These are phyloP conservation scores for Samsoniella hepiali DNA, from an alignment of 2,329 filamentous ascomycete species.

Conservation along the genomic window DNA sequence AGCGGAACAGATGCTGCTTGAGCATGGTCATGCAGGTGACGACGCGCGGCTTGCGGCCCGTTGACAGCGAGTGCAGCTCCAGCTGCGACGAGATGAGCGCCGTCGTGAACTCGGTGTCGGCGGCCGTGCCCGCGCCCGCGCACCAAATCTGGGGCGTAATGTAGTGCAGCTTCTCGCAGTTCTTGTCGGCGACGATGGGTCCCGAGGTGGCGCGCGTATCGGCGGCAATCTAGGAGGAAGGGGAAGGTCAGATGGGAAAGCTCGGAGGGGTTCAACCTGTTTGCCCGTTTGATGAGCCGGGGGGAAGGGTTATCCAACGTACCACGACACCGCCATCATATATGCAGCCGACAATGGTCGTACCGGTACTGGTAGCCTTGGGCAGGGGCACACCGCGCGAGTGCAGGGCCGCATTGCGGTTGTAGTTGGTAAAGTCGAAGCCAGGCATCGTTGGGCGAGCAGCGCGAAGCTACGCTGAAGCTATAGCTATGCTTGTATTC, in stretches of 20 bases:
- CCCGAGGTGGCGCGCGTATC: constrained; percentile 97
- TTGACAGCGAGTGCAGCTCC: constrained; percentile 94
- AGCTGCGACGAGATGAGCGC: constrained; percentile 98
- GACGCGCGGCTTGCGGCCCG: constrained; percentile 92
- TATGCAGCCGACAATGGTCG: constrained; percentile 96
- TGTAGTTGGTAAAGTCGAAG: constrained; percentile 99
- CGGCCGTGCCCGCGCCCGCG: constrained; percentile 93
- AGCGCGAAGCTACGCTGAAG: background rate
- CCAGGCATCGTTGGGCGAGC: constrained; percentile 66
- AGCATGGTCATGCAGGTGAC: constrained; percentile 99
- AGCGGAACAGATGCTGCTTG: constrained; percentile 98
- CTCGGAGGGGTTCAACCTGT: background rate
- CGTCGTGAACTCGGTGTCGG: constrained; percentile 98
- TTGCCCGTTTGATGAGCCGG: background rate
- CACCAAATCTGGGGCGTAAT: constrained; percentile 99
- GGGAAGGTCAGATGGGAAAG: background rate
- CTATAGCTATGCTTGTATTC: background rate
- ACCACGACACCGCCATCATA: constrained; percentile 95
- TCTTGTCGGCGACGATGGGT: constrained; percentile 99
- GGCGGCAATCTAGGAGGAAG: constrained; percentile 71
- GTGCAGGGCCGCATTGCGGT: constrained; percentile 95
- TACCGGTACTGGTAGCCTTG: constrained; percentile 97
- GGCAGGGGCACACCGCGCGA: constrained; percentile 90
- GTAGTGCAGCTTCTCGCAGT: constrained; percentile 99
- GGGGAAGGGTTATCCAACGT: constrained; percentile 34